Evolutionary conservation across 768 basidiomycete species (phyloP).

Genomic region (Hericium alpestre): DNA sequence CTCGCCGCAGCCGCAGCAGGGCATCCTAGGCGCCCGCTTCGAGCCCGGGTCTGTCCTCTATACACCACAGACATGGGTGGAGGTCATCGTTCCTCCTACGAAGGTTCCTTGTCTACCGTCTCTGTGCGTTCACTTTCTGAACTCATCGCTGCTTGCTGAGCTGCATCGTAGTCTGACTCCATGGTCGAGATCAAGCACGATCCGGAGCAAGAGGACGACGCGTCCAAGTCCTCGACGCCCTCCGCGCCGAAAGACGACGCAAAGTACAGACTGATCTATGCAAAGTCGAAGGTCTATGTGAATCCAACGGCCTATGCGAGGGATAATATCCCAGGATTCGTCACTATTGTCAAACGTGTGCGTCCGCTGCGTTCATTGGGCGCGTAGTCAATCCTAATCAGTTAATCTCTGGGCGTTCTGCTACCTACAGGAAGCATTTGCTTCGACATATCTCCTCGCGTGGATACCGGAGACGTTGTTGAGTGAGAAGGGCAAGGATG

Average conservation of each 20-base stretch:
- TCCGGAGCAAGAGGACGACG: neutral
- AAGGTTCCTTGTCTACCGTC: conserved; percentile 1
- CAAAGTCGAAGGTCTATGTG: conserved; percentile 91
- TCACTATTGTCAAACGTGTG: conserved; percentile 83
- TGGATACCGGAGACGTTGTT: conserved; percentile 90
- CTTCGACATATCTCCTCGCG: conserved; percentile 71
- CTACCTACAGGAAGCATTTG: conserved; percentile 50
- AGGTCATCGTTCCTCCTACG: neutral
- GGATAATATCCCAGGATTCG: conserved; percentile 92
- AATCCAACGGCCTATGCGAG: conserved; percentile 86
- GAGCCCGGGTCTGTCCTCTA: neutral
- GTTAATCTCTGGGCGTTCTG: conserved; percentile 3
- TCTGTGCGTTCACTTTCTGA: conserved; percentile 28
- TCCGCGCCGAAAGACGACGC: conserved; percentile 35
- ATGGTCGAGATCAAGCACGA: conserved; percentile 69
- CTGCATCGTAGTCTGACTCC: conserved; percentile 31
- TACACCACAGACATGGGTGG: neutral
- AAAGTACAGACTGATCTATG: conserved; percentile 70
- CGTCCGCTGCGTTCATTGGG: conserved; percentile 2
- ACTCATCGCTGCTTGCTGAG: conserved; percentile 2
- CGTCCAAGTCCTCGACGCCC: conserved; percentile 17
- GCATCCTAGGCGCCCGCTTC: neutral
- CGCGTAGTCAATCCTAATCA: neutral
- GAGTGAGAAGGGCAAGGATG: conserved; percentile 68
- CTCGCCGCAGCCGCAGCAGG: neutral